Evolutionary conservation across 768 basidiomycete genomes (phyloP), one percentile per base, ranked within the genome.

Genomic region (Termitomyces sp.): DNA sequence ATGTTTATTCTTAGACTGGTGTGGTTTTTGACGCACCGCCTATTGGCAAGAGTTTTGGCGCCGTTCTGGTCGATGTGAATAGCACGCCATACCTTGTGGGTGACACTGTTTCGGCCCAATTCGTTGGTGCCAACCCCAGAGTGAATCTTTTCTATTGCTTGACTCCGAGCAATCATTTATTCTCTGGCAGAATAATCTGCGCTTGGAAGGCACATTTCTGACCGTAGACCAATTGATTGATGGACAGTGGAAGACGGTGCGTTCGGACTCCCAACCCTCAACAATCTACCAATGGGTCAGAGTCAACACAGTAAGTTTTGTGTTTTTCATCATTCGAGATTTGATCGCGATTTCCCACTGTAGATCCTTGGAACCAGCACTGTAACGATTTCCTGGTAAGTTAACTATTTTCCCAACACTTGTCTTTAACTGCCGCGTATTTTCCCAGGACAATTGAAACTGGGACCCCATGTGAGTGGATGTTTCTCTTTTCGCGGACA

Each of bases 211-310:
- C 47, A 90, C 89, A 1, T 91, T 88, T 77, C 72, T 92, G 47
- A 82, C 79, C 1, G 80, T 92, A 43, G 87, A 91, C 59, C 79
- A 75, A 53, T 69, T 78, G 36, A 71, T 77, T 7, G 67, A 74
- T 16, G 77, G 75, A 32, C 69, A 73, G 55, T 92, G 88, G 89
- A 73, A 60, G 59, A 67, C 78, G 0, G 81, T 87, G 36, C 78
- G 84, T 54, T 84, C 87, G 14, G 91, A 93, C 71, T 91, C 90
- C 20, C 89, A 91, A 69, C 88, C 88, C 33, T 90, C 87, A 4
- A 91, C 89, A 1, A 78, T 76, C 20, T 90, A 82, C 65, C 75
- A 77, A 58, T 91, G 90, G 90, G 70, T 65, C 26, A 77, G 87
- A 70, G 82, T 77, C 13, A 86, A 70, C 70, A 76, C 75, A 1